Percentiles rank a stretch among this genome's conserved stretches.
Evolutionary conservation across 2,329 filamentous ascomycete genomes (phyloP).

Genomic region (Calonectria ilicicola): DNA sequence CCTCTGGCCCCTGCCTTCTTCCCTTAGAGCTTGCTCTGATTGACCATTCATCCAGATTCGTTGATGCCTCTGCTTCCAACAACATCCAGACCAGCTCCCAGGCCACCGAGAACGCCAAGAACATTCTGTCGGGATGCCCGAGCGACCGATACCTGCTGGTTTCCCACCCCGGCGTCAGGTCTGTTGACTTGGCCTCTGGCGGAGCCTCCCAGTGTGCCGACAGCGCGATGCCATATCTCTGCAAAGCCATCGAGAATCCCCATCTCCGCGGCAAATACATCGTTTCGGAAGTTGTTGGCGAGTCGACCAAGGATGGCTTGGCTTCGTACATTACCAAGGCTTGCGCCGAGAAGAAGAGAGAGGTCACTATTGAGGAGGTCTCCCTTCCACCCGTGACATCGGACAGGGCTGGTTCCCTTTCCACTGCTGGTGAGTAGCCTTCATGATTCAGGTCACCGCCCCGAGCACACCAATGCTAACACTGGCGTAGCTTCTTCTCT

Average conservation of each 20-base stretch:
- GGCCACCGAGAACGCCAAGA: constrained; percentile 56
- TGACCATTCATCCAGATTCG: constrained; percentile 45
- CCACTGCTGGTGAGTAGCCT: constrained; percentile 59
- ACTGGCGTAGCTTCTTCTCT: constrained; percentile 61
- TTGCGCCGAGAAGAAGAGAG: constrained; percentile 56
- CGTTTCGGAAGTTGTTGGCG: constrained; percentile 70
- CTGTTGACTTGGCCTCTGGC: constrained; percentile 72
- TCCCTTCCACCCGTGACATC: constrained; percentile 55
- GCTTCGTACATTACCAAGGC: constrained; percentile 57
- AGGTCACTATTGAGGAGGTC: constrained; percentile 54
- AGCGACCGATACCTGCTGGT: constrained; percentile 83
- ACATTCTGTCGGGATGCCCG: constrained; percentile 75
- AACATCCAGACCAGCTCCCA: constrained; percentile 64
- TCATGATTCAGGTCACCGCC: neutral
- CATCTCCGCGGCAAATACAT: constrained; percentile 55
- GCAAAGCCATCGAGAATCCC: constrained; percentile 51
- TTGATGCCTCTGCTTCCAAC: constrained; percentile 46
- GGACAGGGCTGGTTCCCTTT: constrained; percentile 58
- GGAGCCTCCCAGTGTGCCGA: constrained; percentile 52
- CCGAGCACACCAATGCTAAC: neutral
- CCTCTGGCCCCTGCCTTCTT: constrained; percentile 17
- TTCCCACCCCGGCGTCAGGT: constrained; percentile 79
- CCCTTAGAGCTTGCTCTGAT: constrained; percentile 40
- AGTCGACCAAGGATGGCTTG: constrained; percentile 56
- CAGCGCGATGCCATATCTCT: constrained; percentile 67